Evolutionary conservation across 2,329 filamentous ascomycete genomes (phyloP).

Genomic region (Cercospora canescens): DNA sequence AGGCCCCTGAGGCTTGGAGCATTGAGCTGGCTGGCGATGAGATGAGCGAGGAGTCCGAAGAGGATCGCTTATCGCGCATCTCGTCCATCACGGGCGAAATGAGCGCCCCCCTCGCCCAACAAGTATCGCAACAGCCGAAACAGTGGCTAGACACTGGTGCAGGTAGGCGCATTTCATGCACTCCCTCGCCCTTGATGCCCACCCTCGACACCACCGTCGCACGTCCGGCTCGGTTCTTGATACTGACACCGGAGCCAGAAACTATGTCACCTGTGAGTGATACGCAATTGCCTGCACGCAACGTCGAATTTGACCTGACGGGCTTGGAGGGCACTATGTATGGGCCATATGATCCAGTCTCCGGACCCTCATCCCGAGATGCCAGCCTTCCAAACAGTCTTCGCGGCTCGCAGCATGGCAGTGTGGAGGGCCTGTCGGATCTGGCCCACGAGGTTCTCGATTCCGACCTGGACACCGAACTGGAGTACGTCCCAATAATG

Average conservation of each 20-base stretch:
- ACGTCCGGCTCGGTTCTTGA: conserved; percentile 20
- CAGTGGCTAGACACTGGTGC: conserved; percentile 18
- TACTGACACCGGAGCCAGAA: conserved; percentile 33
- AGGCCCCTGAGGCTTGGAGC: conserved; percentile 73
- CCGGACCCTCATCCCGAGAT: conserved; percentile 54
- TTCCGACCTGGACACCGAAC: conserved; percentile 77
- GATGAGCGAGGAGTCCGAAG: conserved; percentile 46
- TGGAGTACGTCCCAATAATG: conserved; percentile 90
- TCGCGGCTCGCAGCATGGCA: conserved; percentile 28
- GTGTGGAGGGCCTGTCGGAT: conserved; percentile 54
- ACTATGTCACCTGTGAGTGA: conserved; percentile 21
- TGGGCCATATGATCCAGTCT: conserved; percentile 61
- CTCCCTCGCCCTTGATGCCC: conserved; percentile 27
- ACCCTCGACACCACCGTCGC: conserved; percentile 16
- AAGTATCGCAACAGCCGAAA: conserved; percentile 20
- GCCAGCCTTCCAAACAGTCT: conserved; percentile 78
- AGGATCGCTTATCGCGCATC: conserved; percentile 38
- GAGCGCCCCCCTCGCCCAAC: conserved; percentile 12
- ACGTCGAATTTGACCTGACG: conserved; percentile 31
- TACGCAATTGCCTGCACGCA: conserved; percentile 4
- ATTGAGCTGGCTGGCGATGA: conserved; percentile 71
- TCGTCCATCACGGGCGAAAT: conserved; percentile 36
- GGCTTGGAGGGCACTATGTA: conserved; percentile 78
- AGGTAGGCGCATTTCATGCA: conserved; percentile 30
- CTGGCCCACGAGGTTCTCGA: conserved; percentile 50